These are phyloP conservation scores for Didymella sp. DNA, from an alignment of 2,329 filamentous ascomycete genomes.

Conservation along the genomic window DNA sequence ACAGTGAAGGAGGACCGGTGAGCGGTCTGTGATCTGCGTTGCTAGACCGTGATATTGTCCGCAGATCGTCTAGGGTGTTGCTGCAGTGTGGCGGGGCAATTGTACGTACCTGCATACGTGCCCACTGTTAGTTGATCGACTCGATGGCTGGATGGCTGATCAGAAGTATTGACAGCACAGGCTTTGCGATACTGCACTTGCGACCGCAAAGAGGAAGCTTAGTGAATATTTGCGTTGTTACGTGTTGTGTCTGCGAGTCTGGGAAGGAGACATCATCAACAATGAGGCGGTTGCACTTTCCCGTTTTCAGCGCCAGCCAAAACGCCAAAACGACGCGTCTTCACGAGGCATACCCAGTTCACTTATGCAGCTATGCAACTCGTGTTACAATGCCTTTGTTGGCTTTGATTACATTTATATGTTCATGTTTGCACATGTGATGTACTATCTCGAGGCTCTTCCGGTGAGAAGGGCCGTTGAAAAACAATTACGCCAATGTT, in stretches of 20 bases:
- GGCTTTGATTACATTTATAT: constrained; percentile 22
- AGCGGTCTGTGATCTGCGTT: constrained; percentile 14
- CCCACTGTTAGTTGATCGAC: background rate
- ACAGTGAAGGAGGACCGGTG: constrained; percentile 3
- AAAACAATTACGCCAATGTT: constrained; percentile 24
- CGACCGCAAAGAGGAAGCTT: background rate
- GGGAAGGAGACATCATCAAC: constrained; percentile 8
- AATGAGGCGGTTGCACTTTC: constrained; percentile 1
- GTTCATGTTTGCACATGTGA: constrained; percentile 16
- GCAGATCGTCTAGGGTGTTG: constrained; percentile 16
- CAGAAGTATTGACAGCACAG: background rate
- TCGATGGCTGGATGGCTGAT: background rate
- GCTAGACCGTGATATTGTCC: constrained; percentile 5
- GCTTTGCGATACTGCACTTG: background rate
- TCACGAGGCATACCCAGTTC: constrained; percentile 5
- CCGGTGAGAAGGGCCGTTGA: constrained; percentile 19
- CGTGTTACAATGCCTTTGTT: constrained; percentile 9
- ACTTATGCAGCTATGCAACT: background rate
- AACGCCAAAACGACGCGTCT: constrained; percentile 14
- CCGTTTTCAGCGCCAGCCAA: background rate
- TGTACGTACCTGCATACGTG: constrained; percentile 20
- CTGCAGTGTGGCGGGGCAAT: constrained; percentile 16
- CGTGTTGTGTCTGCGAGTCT: background rate
- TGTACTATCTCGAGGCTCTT: background rate
- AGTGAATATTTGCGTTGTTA: background rate